These are phyloP conservation scores for Penicillium rolfsii DNA, from an alignment of 2,329 filamentous ascomycete genomes.

Conservation along the genomic window DNA sequence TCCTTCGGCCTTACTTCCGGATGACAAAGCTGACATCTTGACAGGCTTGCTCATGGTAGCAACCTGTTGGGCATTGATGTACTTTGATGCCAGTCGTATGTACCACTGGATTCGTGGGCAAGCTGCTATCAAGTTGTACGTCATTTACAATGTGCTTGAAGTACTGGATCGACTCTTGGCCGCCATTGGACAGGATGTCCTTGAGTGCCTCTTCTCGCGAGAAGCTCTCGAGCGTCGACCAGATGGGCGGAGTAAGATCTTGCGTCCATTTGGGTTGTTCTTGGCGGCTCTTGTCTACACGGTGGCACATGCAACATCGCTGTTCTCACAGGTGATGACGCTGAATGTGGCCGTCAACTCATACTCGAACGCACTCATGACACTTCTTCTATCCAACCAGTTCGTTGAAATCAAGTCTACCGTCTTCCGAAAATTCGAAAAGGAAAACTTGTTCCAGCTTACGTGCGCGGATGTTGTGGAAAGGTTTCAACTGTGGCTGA, in stretches of 20 bases:
- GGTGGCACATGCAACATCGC: slow-evolving; percentile 78
- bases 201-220: slow-evolving; percentile 91
- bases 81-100: slow-evolving; percentile 93
- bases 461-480: slow-evolving; percentile 97
- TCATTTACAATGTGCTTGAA: slow-evolving; percentile 97
- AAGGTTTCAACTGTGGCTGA: slow-evolving; percentile 95
- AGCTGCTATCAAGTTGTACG: slow-evolving; percentile 96
- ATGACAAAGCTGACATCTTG: slow-evolving; percentile 92
- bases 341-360: slow-evolving; percentile 98
- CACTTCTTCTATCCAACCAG: slow-evolving; percentile 91
- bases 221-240: slow-evolving; percentile 88
- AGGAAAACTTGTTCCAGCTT: slow-evolving; percentile 94
- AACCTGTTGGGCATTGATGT: slow-evolving; percentile 84
- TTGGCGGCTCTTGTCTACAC: slow-evolving; percentile 84
- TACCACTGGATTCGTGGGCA: slow-evolving; percentile 97
- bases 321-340: slow-evolving; percentile 98
- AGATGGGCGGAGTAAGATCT: slow-evolving; percentile 86
- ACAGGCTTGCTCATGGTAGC: slow-evolving; percentile 86
- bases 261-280: slow-evolving; percentile 90
- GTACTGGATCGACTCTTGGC: slow-evolving; percentile 84
- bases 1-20: slow-evolving; percentile 80
- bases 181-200: slow-evolving; percentile 90
- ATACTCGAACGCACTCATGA: slow-evolving; percentile 93
- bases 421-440: slow-evolving; percentile 98
- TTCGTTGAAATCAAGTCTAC: slow-evolving; percentile 99